These are phyloP conservation scores for Syzygium oleosum DNA, from an alignment of 345 rosid genomes.

Conservation along the genomic window DNA sequence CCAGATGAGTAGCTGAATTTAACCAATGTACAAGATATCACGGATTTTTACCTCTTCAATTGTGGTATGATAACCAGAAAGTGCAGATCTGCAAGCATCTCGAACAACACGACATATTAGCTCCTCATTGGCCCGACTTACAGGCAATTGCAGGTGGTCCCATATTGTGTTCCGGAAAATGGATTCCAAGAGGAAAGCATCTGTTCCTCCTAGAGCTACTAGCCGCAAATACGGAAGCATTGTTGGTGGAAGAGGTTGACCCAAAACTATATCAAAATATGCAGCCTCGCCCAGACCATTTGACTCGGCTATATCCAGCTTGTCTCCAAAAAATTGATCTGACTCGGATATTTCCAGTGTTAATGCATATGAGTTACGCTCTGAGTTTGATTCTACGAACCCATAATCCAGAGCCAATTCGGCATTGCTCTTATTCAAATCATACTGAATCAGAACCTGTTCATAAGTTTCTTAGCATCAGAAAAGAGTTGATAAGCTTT, in stretches of 20 bases:
- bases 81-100: constrained; percentile 82
- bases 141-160: constrained; percentile 85
- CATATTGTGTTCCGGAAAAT: constrained; percentile 73
- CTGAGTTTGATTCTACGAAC: constrained; percentile 56
- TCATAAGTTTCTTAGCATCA: constrained; percentile 2
- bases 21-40: neutral
- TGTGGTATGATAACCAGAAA: constrained; percentile 60
- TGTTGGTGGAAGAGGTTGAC: constrained; percentile 58
- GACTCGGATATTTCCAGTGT: constrained; percentile 68
- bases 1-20: neutral
- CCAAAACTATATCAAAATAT: constrained; percentile 63
- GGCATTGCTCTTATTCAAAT: constrained; percentile 74
- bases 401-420: constrained; percentile 95
- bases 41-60: constrained; percentile 56
- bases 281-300: constrained; percentile 67
- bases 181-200: constrained; percentile 78
- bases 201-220: constrained; percentile 78
- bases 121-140: constrained; percentile 80
- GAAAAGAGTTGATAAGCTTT: neutral
- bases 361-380: constrained; percentile 67
- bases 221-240: constrained; percentile 75
- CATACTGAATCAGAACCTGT: constrained; percentile 83
- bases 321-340: constrained; percentile 64
- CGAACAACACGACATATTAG: constrained; percentile 69
- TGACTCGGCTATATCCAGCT: constrained; percentile 76